Base-by-base conservation (phyloP, 768 basidiomycete species). In the Podaxis rugospora region DNA sequence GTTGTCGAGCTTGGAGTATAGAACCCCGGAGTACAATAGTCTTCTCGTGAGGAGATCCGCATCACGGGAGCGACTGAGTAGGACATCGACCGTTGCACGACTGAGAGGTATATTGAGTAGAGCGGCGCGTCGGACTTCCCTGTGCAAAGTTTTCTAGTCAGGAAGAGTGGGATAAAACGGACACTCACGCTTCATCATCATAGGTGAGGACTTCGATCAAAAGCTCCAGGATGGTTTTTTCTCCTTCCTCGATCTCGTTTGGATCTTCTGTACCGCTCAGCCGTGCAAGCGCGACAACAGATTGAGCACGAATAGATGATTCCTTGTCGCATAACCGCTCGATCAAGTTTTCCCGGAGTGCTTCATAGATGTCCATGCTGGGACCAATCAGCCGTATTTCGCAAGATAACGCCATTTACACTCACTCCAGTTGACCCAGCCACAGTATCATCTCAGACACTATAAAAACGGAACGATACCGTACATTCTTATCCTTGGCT, bases 41-140 rank as follows among this genome's bases (percentile, higher is more conserved):
- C 87, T 89, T 59, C 96, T 88, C 23, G 89, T 87, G 51, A 87
- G 77, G 0, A 87, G 78, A 68, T 98, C 96, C 37, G 88, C 80
- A 71, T 99, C 96, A 66, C 93, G 87, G 0, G 91, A 90, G 27
- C 95, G 85, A 4, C 84, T 80, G 18, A 98, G 83, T 55, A 98
- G 78, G 3, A 79, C 69, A 4, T 85, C 78, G 3, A 98, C 74
- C 0, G 91, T 92, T 0, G 74, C 68, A 1, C 79, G 78, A 0
- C 82, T 78, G 16, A 89, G 74, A 1, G 92, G 88, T 1, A 94
- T 77, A 65, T 91, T 88, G 60, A 94, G 76, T 0, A 98, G 80
- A 1, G 90, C 89, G 0, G 93, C 90, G 25, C 94, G 87, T 11
- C 96, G 92, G n/a, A 98, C 95, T 66, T 98, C 96, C 1, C 93